phyloP scores from a whole-genome alignment of 805 yeast species.

The Brettanomyces anomalus region DNA sequence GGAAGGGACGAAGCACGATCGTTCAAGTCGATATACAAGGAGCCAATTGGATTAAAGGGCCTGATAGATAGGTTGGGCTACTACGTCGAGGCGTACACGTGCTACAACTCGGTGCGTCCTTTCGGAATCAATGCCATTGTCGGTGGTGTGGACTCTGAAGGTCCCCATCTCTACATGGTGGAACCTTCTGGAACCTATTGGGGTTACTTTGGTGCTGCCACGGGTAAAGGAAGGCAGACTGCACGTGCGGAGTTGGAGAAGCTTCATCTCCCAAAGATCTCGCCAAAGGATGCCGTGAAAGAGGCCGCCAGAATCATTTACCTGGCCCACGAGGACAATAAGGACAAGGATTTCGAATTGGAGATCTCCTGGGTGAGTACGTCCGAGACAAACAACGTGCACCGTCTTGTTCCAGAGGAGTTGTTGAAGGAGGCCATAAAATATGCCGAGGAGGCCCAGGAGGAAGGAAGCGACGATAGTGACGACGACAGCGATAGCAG shows the following conservation, averaged over 20 bases:
- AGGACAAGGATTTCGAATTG: constrained; percentile 93
- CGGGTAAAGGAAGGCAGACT: constrained; percentile 98
- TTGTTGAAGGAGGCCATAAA: constrained; percentile 75
- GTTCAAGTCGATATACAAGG: constrained; percentile 70
- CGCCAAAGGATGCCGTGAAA: constrained; percentile 77
- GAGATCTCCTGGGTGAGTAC: constrained; percentile 85
- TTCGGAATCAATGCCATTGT: constrained; percentile 89
- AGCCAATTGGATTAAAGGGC: constrained; percentile 69
- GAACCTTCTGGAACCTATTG: constrained; percentile 97
- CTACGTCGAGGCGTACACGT: constrained; percentile 90
- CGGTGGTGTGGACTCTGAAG: constrained; percentile 88
- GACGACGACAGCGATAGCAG: constrained; percentile 27
- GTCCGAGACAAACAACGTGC: constrained; percentile 71
- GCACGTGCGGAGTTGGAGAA: constrained; percentile 96
- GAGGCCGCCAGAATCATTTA: constrained; percentile 91
- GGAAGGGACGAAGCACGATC: constrained; percentile 87
- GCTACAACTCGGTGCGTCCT: constrained; percentile 95
- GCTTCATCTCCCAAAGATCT: constrained; percentile 59
- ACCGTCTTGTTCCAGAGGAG: constrained; percentile 72
- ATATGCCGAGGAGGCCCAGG: constrained; percentile 75
- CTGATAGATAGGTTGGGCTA: constrained; percentile 82
- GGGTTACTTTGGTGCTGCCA: constrained; percentile 97
- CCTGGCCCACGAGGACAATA: constrained; percentile 94
- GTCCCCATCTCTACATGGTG: constrained; percentile 83
- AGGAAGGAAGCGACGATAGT: constrained; percentile 53